A percentile compares a stretch with the other conserved stretches of the same genome.
Evolutionary conservation across 352 stramenopile species (phyloP).

Genomic region (Saprolegnia diclina): DNA sequence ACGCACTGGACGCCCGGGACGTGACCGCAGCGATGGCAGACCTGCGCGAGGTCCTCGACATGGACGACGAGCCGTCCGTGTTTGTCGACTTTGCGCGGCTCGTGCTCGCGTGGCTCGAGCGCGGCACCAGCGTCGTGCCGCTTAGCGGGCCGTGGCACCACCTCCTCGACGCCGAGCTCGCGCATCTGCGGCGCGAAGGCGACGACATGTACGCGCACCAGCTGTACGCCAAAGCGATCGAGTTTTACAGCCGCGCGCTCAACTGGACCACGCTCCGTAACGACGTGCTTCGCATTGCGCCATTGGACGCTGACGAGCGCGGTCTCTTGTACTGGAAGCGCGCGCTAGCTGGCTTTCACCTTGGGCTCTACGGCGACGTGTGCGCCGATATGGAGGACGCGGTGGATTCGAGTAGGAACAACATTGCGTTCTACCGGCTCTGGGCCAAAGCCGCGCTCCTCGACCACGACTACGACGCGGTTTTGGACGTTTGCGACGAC

Average conservation of each 20-base stretch:
- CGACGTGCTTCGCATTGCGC: not conserved
- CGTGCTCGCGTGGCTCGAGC: constrained; percentile 5
- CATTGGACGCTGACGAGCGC: not conserved
- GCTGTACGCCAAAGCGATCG: constrained; percentile 12
- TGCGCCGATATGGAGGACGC: constrained; percentile 1
- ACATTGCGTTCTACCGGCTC: constrained; percentile 7
- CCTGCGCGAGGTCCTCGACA: not conserved
- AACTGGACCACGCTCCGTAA: not conserved
- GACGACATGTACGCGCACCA: constrained; percentile 15
- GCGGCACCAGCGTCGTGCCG: not conserved
- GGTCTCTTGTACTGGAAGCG: constrained; percentile 9
- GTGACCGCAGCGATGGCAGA: not conserved
- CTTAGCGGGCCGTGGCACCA: not conserved
- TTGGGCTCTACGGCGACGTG: not conserved
- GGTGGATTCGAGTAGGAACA: not conserved
- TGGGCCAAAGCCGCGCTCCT: constrained; percentile 4
- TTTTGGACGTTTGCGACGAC: not conserved
- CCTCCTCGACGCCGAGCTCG: not conserved
- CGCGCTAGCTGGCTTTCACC: not conserved
- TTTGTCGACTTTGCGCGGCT: not conserved
- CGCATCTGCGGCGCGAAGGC: not conserved
- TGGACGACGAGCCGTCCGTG: constrained; percentile 8
- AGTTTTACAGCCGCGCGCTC: constrained; percentile 11
- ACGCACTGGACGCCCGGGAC: not conserved
- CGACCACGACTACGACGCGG: constrained; percentile 6